phyloP scores from a whole-genome alignment of 768 basidiomycete species.

The Russula virescens region DNA sequence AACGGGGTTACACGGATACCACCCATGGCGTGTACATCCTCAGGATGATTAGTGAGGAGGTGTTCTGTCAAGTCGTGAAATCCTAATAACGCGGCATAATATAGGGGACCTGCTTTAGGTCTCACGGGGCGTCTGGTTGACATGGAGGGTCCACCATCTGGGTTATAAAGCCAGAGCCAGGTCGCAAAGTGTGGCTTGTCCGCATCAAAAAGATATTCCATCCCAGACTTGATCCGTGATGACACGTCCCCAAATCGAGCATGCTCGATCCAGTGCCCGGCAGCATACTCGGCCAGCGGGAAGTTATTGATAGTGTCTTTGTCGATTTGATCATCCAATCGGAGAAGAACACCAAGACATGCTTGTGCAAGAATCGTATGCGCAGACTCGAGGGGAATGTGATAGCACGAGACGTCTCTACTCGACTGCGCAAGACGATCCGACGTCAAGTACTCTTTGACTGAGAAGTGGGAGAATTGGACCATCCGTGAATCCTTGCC shows the following conservation, averaged over 20 bases:
- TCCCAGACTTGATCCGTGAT: not conserved
- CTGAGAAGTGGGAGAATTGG: constrained; percentile 1
- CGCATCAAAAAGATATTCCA: not conserved
- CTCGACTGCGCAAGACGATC: not conserved
- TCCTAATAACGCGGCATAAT: not conserved
- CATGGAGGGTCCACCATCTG: not conserved
- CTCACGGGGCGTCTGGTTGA: not conserved
- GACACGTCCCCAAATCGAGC: not conserved
- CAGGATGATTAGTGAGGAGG: not conserved
- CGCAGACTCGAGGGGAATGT: not conserved
- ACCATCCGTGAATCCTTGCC: not conserved
- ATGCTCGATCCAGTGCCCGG: not conserved
- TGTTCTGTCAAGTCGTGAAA: not conserved
- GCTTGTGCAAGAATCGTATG: not conserved
- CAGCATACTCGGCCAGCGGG: not conserved
- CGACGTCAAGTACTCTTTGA: constrained; percentile 4
- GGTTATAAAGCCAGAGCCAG: constrained; percentile 1
- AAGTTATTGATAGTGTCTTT: not conserved
- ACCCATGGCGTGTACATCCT: not conserved
- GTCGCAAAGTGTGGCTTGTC: not conserved
- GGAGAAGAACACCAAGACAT: not conserved
- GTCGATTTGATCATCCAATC: not conserved
- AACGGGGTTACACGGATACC: not conserved
- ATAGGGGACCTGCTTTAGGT: not conserved
- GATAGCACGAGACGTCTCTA: not conserved